Percentiles rank a stretch among this genome's conserved stretches.
Conservation (phyloP, 2,329 filamentous ascomycete species). For the Karstenula rhodostoma region DNA sequence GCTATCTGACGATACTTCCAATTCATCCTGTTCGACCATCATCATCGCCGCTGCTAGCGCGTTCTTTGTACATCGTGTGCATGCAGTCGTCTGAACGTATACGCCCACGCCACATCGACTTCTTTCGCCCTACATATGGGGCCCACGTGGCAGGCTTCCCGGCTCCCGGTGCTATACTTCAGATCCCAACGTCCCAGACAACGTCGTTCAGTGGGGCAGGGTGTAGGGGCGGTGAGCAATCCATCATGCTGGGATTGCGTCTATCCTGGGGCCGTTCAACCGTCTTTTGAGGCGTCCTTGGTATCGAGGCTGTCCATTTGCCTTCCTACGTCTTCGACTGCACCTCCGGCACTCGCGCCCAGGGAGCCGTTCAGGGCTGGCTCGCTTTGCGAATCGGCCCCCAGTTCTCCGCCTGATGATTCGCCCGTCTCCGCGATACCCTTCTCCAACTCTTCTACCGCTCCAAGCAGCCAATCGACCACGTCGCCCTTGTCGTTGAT, state of each 20-base stretch:
- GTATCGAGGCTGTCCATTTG: constrained; percentile 44
- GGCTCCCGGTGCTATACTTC: constrained; percentile 19
- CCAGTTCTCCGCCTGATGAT: constrained; percentile 34
- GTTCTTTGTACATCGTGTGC: background rate
- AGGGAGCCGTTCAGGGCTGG: constrained; percentile 25
- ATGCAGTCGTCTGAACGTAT: background rate
- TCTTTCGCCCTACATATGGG: constrained; percentile 13
- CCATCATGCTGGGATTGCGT: constrained; percentile 28
- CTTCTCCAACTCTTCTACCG: constrained; percentile 54
- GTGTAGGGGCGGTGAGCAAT: constrained; percentile 31
- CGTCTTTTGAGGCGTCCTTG: constrained; percentile 30
- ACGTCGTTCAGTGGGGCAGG: constrained; percentile 12
- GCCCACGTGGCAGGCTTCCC: constrained; percentile 29
- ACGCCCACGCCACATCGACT: constrained; percentile 4
- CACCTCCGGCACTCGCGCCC: constrained; percentile 23
- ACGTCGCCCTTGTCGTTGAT: constrained; percentile 59
- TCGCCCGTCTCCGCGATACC: constrained; percentile 48
- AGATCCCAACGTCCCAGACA: constrained; percentile 8
- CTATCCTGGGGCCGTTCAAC: constrained; percentile 32
- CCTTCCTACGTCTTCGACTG: constrained; percentile 42
- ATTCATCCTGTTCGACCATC: background rate
- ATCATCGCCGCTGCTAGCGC: constrained; percentile 1
- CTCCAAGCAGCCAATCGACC: constrained; percentile 57
- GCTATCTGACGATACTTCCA: background rate
- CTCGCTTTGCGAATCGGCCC: constrained; percentile 18